These are phyloP conservation scores for Arthrobotrys musiformis DNA, from an alignment of 2,329 filamentous ascomycete genomes.

Conservation along the genomic window DNA sequence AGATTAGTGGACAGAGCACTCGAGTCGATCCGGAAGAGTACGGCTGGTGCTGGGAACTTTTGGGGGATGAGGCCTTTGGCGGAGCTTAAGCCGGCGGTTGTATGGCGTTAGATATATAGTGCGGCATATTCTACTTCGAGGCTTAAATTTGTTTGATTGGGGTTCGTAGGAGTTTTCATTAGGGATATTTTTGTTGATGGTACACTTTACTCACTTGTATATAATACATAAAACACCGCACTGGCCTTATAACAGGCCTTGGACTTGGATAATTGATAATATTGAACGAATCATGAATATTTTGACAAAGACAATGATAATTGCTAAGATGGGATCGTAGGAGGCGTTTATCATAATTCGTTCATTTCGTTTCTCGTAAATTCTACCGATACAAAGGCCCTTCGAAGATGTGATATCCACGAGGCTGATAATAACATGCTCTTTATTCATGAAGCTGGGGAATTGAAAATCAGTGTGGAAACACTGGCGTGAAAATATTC, in stretches of 20 bases:
- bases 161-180: neutral
- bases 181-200: neutral
- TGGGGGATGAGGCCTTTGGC: conserved; percentile 28
- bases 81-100: neutral
- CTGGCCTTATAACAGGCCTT: no score
- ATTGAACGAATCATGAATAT: neutral
- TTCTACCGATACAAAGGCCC: no score
- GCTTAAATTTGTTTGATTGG: no score
- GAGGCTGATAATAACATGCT: no score
- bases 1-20: conserved; percentile 1
- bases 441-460: no score
- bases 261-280: no score
- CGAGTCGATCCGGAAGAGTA: conserved; percentile 7
- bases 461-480: no score
- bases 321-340: no score
- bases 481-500: no score
- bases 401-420: no score
- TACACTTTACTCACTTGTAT: neutral
- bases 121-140: no score
- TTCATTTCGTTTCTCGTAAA: neutral
- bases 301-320: no score
- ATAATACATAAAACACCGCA: neutral
- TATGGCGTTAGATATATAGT: conserved; percentile 20
- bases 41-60: conserved; percentile 10
- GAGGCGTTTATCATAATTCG: neutral